Conservation (phyloP, 169 alveolate species). For the Perkinsus olseni region DNA sequence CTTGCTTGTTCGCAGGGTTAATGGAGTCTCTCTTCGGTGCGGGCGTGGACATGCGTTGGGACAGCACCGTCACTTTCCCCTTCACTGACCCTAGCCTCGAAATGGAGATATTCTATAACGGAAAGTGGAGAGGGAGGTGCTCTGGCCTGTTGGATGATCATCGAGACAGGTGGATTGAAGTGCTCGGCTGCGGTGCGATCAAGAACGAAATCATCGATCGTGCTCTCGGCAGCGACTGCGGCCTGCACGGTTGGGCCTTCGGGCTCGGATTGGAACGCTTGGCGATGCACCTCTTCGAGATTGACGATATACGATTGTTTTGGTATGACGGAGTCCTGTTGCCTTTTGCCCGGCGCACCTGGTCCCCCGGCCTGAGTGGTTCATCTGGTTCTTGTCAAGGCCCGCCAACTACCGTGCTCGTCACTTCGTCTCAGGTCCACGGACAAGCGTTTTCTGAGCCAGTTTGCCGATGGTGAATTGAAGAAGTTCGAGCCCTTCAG, state of each 20-base stretch:
- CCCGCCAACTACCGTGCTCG: no score
- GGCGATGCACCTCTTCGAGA: constrained; percentile 63
- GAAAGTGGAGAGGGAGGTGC: constrained; percentile 50
- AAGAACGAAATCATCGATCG: constrained; percentile 47
- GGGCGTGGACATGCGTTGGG: constrained; percentile 63
- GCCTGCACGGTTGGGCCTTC: constrained; percentile 69
- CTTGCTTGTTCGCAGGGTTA: constrained; percentile 19
- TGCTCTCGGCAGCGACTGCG: constrained; percentile 30
- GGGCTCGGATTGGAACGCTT: constrained; percentile 74
- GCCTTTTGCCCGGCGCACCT: not conserved
- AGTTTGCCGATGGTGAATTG: constrained; percentile 55
- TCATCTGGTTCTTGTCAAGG: no score
- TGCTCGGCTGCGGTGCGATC: constrained; percentile 73
- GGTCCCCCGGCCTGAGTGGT: no score
- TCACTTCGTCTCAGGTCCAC: constrained; percentile 12
- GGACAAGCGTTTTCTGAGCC: constrained; percentile 53
- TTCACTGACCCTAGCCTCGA: constrained; percentile 71
- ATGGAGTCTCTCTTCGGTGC: constrained; percentile 51
- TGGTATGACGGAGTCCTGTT: no score
- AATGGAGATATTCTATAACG: constrained; percentile 56
- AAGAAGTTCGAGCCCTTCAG: constrained; percentile 58
- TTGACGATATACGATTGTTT: constrained; percentile 65
- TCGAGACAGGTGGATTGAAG: constrained; percentile 35
- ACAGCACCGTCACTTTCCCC: constrained; percentile 57
- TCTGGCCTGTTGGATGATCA: not conserved